Evolutionary conservation across 1,139 yeast genomes (phyloP).

Genomic region (Pichia sp.): DNA sequence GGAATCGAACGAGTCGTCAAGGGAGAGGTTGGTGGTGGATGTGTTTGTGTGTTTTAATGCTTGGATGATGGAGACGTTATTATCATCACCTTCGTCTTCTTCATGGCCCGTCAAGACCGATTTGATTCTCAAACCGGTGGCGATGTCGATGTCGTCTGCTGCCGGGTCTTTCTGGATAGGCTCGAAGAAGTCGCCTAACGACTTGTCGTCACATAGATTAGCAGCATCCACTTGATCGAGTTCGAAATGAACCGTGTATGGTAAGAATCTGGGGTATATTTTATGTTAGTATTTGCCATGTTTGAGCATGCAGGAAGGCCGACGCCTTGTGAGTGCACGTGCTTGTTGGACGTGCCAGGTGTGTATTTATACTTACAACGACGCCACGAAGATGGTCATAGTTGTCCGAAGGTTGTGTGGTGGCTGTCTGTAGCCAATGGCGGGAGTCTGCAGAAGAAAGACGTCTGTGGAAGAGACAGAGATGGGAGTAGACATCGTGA

Average conservation of each 20-base stretch:
- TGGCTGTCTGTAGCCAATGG: too few relatives aligned
- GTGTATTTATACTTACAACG: constrained; percentile 65
- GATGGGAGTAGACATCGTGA: too few relatives aligned
- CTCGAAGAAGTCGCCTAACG: constrained; percentile 26
- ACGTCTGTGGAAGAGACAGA: too few relatives aligned
- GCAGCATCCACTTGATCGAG: constrained; percentile 34
- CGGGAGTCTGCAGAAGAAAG: too few relatives aligned
- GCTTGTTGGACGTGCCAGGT: too few relatives aligned
- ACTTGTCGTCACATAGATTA: constrained; percentile 17
- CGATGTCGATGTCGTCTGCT: background rate
- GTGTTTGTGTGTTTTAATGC: constrained; percentile 19
- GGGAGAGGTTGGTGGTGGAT: constrained; percentile 13
- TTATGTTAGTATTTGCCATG: constrained; percentile 7
- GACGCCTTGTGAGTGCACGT: too few relatives aligned
- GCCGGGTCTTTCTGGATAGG: constrained; percentile 16
- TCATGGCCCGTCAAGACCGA: background rate
- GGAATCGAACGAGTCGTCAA: constrained; percentile 10
- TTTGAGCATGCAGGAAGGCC: background rate
- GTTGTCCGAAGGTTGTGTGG: background rate
- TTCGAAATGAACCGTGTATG: constrained; percentile 72
- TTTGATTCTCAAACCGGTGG: background rate
- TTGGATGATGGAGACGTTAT: constrained; percentile 25
- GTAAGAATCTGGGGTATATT: constrained; percentile 55
- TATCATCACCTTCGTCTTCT: background rate
- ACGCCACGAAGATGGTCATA: constrained; percentile 59